phyloP scores from a whole-genome alignment of 208 protist genomes.

The Leishmania braziliensis region DNA sequence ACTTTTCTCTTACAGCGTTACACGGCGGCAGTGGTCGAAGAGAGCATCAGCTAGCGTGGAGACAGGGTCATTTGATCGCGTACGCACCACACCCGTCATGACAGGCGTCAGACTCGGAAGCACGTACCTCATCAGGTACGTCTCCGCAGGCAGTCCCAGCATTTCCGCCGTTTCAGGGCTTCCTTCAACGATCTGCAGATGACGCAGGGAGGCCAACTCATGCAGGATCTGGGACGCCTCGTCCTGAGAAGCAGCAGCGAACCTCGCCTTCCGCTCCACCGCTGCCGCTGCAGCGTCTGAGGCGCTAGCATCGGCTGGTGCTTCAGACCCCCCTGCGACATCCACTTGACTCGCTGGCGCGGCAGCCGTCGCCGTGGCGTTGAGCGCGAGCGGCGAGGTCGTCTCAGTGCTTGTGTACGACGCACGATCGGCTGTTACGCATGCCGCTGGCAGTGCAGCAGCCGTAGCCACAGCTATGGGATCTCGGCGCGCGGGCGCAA shows the following conservation, averaged over 20 bases:
- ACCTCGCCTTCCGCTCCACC: conserved; percentile 13
- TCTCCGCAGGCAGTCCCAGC: conserved; percentile 66
- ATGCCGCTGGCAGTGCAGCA: background rate
- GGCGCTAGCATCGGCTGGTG: background rate
- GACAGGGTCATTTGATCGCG: conserved; percentile 91
- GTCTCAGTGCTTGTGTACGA: background rate
- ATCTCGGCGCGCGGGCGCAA: background rate
- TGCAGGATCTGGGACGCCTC: conserved; percentile 35
- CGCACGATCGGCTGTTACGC: background rate
- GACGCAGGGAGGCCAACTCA: conserved; percentile 57
- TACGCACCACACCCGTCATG: conserved; percentile 86
- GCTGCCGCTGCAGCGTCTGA: conserved; percentile 16
- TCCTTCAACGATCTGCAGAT: conserved; percentile 64
- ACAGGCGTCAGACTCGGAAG: conserved; percentile 91
- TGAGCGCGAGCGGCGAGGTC: background rate
- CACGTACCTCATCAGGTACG: conserved; percentile 94
- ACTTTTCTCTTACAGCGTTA: conserved; percentile 15
- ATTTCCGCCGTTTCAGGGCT: conserved; percentile 20
- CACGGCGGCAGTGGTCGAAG: conserved; percentile 79
- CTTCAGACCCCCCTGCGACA: background rate
- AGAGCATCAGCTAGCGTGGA: conserved; percentile 90
- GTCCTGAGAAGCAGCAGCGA: conserved; percentile 28
- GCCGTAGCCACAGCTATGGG: background rate
- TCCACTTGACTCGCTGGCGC: background rate
- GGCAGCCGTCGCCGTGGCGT: background rate